Evolutionary conservation across 2,329 filamentous ascomycete species (phyloP).

Genomic region (Fusarium sublunatum): DNA sequence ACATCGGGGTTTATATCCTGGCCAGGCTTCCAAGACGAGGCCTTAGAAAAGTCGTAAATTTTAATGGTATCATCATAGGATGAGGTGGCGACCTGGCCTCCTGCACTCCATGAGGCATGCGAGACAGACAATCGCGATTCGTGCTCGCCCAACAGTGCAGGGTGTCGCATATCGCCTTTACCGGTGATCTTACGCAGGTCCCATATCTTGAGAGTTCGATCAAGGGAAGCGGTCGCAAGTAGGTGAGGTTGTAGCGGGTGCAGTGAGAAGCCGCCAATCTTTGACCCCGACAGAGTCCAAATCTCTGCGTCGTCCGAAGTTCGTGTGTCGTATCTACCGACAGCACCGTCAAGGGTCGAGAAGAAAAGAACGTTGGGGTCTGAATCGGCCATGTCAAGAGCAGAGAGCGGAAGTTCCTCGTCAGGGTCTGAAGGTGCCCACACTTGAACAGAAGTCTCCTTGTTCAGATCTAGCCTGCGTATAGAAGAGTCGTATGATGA

Average conservation of each 20-base stretch:
- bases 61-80: constrained; percentile 97
- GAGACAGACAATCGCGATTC: constrained; percentile 86
- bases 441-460: constrained; percentile 81
- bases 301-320: constrained; percentile 68
- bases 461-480: constrained; percentile 83
- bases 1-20: constrained; percentile 67
- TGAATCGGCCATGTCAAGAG: constrained; percentile 79
- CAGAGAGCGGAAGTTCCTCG: constrained; percentile 83
- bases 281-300: constrained; percentile 86
- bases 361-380: constrained; percentile 84
- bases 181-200: constrained; percentile 83
- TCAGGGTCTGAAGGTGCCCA: constrained; percentile 78
- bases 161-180: constrained; percentile 68
- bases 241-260: constrained; percentile 85
- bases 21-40: constrained; percentile 68
- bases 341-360: constrained; percentile 82
- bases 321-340: constrained; percentile 85
- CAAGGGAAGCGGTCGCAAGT: constrained; percentile 87
- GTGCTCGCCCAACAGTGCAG: constrained; percentile 82
- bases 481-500: constrained; percentile 95
- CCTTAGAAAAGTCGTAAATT: constrained; percentile 80
- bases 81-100: constrained; percentile 87
- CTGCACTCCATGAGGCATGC: constrained; percentile 88
- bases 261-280: constrained; percentile 93
- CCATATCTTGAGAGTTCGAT: constrained; percentile 92